phyloP scores from a whole-genome alignment of 192 early-diverging fungal genomes.

The Mortierella hygrophila region DNA sequence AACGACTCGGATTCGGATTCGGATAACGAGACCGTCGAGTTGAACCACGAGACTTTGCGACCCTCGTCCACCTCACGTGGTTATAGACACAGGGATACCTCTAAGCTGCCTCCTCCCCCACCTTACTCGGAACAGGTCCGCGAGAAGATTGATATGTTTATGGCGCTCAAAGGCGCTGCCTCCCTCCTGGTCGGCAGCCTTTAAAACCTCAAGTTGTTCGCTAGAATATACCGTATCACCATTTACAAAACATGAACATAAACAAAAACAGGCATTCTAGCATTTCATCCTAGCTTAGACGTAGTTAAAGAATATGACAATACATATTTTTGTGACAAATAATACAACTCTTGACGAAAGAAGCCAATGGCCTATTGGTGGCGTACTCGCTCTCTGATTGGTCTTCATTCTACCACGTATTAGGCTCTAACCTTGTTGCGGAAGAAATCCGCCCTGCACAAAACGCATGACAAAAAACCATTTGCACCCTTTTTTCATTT shows the following conservation, averaged over 20 bases:
- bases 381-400: background rate
- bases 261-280: background rate
- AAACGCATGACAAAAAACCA: no score
- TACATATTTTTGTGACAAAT: background rate
- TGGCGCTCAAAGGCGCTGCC: slow-evolving; percentile 47
- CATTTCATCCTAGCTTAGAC: background rate
- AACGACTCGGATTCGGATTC: slow-evolving; percentile 4
- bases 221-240: background rate
- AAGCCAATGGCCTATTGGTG: background rate
- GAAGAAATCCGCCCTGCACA: no score
- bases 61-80: background rate
- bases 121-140: slow-evolving; percentile 35
- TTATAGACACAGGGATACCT: background rate
- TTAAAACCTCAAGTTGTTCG: slow-evolving; percentile 8
- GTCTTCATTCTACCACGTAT: no score
- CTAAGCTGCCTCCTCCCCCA: slow-evolving; percentile 8
- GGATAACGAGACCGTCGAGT: slow-evolving; percentile 26
- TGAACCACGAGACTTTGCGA: slow-evolving; percentile 34
- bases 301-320: no score
- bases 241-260: slow-evolving; percentile 3
- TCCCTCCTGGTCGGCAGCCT: slow-evolving; percentile 44
- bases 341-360: background rate
- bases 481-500: no score
- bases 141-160: slow-evolving; percentile 55
- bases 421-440: no score